These are phyloP conservation scores for Aspergillus biplanus DNA, from an alignment of 495 filamentous ascomycete genomes.

Conservation along the genomic window DNA sequence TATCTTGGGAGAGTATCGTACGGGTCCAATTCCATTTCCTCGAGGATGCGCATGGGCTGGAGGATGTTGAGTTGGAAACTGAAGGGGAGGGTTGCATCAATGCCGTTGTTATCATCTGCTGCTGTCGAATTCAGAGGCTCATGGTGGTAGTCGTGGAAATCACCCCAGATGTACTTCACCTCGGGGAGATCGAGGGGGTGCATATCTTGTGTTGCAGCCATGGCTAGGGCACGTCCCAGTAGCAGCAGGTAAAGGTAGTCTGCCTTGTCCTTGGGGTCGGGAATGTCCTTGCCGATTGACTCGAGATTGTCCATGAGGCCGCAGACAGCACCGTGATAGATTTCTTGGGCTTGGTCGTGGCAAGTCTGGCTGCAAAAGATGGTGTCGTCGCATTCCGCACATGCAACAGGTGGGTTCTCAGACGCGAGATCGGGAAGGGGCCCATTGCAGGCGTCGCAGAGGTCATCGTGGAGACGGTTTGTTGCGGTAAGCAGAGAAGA, in stretches of 20 bases:
- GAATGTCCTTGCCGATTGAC: slow-evolving; percentile 77
- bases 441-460: slow-evolving; percentile 82
- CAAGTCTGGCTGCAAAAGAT: slow-evolving; percentile 85
- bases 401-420: slow-evolving; percentile 55
- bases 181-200: slow-evolving; percentile 85
- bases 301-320: slow-evolving; percentile 75
- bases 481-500: slow-evolving; percentile 81
- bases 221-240: slow-evolving; percentile 77
- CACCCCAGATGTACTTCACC: slow-evolving; percentile 96
- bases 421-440: slow-evolving; percentile 66
- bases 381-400: slow-evolving; percentile 76
- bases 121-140: slow-evolving; percentile 8
- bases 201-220: slow-evolving; percentile 77
- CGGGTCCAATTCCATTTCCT: slow-evolving; percentile 89
- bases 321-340: slow-evolving; percentile 87
- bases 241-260: slow-evolving; percentile 81
- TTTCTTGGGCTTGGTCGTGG: slow-evolving; percentile 65
- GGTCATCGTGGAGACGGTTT: slow-evolving; percentile 74
- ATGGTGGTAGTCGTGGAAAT: slow-evolving; percentile 53
- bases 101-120: slow-evolving; percentile 10
- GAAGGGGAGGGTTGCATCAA: slow-evolving; percentile 69
- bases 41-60: slow-evolving; percentile 79
- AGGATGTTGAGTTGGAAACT: slow-evolving; percentile 85
- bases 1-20: slow-evolving; percentile 66
- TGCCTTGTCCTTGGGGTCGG: slow-evolving; percentile 66